Evolutionary conservation across 2,329 filamentous ascomycete species (phyloP).

Genomic region (Emergomyces orientalis): DNA sequence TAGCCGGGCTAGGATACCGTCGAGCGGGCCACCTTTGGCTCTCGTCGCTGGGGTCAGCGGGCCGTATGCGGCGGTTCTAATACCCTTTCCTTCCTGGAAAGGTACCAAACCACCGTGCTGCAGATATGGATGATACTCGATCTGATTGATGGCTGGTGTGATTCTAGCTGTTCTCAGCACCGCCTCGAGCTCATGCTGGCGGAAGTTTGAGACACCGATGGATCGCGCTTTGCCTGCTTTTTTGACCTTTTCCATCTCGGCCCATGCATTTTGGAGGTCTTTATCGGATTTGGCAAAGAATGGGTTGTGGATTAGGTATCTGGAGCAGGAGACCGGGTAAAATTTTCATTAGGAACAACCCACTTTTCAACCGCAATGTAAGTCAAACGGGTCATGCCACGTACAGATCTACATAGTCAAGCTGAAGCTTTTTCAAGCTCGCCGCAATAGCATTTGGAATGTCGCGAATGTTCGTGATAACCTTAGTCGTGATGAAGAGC

Average conservation of each 20-base stretch:
- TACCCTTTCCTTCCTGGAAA: conserved; percentile 35
- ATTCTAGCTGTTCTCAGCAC: conserved; percentile 39
- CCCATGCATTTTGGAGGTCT: conserved; percentile 51
- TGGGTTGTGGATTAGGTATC: conserved; percentile 54
- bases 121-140: conserved; percentile 41
- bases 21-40: conserved; percentile 47
- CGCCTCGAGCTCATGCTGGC: conserved; percentile 46
- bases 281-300: conserved; percentile 48
- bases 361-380: not conserved
- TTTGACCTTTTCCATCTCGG: conserved; percentile 50
- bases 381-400: conserved; percentile 12
- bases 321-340: conserved; percentile 19
- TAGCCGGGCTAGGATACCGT: conserved; percentile 42
- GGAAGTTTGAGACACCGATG: conserved; percentile 56
- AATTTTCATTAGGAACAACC: conserved; percentile 1
- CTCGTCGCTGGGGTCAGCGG: conserved; percentile 44
- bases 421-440: conserved; percentile 50
- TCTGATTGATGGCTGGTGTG: conserved; percentile 35
- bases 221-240: conserved; percentile 48
- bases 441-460: conserved; percentile 47
- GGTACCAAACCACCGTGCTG: conserved; percentile 36
- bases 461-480: conserved; percentile 43
- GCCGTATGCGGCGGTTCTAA: conserved; percentile 34
- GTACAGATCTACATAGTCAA: conserved; percentile 55
- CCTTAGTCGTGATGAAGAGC: conserved; percentile 50